phyloP scores from a whole-genome alignment of 2,329 filamentous ascomycete species.

The Aspergillus cejpii region DNA sequence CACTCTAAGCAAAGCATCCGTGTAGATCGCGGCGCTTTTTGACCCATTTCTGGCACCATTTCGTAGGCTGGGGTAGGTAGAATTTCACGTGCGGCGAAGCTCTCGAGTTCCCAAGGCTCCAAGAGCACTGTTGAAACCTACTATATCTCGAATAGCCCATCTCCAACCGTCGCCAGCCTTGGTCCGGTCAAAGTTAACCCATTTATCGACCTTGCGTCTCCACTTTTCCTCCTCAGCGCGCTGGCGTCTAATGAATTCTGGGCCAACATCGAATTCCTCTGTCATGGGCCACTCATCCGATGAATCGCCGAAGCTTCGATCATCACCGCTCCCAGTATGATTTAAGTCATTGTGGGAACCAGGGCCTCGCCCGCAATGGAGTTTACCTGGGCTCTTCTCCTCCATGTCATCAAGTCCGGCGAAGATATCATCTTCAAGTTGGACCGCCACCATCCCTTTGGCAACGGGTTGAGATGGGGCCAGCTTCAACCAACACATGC shows the following conservation, averaged over 20 bases:
- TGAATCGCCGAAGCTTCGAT: constrained; percentile 40
- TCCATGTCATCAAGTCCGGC: constrained; percentile 90
- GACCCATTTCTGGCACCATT: no score
- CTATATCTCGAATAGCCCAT: constrained; percentile 60
- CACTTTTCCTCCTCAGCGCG: constrained; percentile 87
- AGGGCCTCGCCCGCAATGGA: constrained; percentile 18
- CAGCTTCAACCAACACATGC: constrained; percentile 96
- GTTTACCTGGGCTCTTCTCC: constrained; percentile 46
- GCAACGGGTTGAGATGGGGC: constrained; percentile 40
- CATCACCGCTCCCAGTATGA: constrained; percentile 30
- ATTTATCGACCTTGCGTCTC: constrained; percentile 79
- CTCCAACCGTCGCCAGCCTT: constrained; percentile 56
- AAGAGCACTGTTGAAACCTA: constrained; percentile 24
- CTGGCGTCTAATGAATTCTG: constrained; percentile 83
- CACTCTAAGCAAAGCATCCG: neutral
- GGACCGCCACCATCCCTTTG: constrained; percentile 47
- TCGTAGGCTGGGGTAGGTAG: neutral
- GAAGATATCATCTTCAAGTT: constrained; percentile 89
- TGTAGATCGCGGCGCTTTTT: no score
- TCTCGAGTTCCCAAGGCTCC: constrained; percentile 9
- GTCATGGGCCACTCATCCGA: constrained; percentile 76
- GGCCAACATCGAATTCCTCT: constrained; percentile 96
- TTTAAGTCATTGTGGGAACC: constrained; percentile 24
- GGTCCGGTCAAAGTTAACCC: constrained; percentile 58
- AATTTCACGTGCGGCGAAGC: neutral